A percentile compares a stretch with the other conserved stretches of the same genome.
These are phyloP conservation scores for Cladosporium sp. DNA, from an alignment of 2,329 filamentous ascomycete genomes.

Conservation along the genomic window DNA sequence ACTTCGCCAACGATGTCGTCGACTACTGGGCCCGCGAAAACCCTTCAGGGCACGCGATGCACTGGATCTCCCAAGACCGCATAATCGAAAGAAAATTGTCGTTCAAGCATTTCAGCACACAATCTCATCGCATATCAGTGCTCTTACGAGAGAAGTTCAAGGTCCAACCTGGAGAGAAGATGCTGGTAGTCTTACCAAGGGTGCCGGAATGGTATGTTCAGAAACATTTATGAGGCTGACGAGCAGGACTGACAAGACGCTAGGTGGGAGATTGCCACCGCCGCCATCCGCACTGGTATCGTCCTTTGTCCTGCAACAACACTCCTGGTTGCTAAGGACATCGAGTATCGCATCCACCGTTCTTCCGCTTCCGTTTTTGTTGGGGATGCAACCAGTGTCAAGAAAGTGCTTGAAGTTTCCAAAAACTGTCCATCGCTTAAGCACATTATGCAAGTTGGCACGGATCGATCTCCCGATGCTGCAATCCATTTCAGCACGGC, in stretches of 20 bases:
- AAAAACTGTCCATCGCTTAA: conserved; percentile 30
- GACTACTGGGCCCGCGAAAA: conserved; percentile 35
- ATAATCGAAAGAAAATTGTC: conserved; percentile 27
- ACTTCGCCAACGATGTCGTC: conserved; percentile 39
- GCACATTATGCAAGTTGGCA: conserved; percentile 31
- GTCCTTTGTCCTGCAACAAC: conserved; percentile 38
- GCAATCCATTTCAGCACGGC: conserved; percentile 26
- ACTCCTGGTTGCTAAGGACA: conserved; percentile 37
- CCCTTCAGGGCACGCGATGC: conserved; percentile 31
- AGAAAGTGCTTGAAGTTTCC: conserved; percentile 32
- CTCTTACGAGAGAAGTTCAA: conserved; percentile 32
- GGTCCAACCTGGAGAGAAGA: conserved; percentile 31
- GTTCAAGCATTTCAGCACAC: conserved; percentile 34
- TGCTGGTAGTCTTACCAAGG: conserved; percentile 35
- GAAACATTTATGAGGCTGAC: too few species aligned
- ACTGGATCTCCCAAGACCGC: conserved; percentile 36
- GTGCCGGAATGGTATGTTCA: conserved; percentile 33
- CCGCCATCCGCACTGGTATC: conserved; percentile 34
- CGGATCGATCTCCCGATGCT: conserved; percentile 19
- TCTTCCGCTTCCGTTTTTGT: conserved; percentile 36
- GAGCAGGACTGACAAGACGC: too few species aligned
- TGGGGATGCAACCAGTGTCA: conserved; percentile 33
- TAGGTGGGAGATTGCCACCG: conserved; percentile 37
- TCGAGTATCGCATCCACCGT: conserved; percentile 34
- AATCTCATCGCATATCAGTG: conserved; percentile 34